Conservation (phyloP, 768 basidiomycete genomes). For the Cyathus striatus region DNA sequence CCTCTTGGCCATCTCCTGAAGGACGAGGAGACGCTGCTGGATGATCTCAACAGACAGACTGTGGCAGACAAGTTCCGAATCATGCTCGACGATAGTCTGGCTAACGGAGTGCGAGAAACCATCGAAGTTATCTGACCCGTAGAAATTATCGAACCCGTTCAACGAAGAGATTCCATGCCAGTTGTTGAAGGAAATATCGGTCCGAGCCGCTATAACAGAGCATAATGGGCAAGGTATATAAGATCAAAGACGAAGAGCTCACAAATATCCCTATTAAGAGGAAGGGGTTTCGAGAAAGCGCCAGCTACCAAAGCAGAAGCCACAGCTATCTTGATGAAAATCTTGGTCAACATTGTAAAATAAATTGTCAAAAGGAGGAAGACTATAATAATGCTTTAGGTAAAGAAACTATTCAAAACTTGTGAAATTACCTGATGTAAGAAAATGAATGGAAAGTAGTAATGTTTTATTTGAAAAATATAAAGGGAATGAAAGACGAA, state of each 20-base stretch:
- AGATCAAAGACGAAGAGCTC: neutral
- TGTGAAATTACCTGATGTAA: neutral
- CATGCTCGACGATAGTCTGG: conserved; percentile 24
- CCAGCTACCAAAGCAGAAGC: neutral
- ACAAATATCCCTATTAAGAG: neutral
- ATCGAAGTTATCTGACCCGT: conserved; percentile 37
- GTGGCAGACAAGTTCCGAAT: conserved; percentile 32
- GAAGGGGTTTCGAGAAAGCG: neutral
- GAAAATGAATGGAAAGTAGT: too few relatives aligned
- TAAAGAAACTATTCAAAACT: neutral
- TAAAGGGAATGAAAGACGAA: conserved; percentile 12
- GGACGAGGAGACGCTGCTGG: conserved; percentile 39
- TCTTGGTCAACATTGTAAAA: neutral
- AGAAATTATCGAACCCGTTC: conserved; percentile 40
- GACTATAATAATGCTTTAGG: neutral
- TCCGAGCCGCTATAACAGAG: neutral
- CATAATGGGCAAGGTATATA: neutral
- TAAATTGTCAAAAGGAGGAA: neutral
- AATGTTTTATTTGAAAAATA: neutral
- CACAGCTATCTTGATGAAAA: neutral
- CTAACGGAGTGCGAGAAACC: conserved; percentile 27
- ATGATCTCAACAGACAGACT: conserved; percentile 30
- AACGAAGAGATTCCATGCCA: conserved; percentile 33
- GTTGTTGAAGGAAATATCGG: conserved; percentile 22
- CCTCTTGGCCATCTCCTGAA: conserved; percentile 44